Percentiles rank a stretch among this genome's conserved stretches.
Evolutionary conservation across 192 early-diverging fungal species (phyloP).

Genomic region (Linnemannia exigua): DNA sequence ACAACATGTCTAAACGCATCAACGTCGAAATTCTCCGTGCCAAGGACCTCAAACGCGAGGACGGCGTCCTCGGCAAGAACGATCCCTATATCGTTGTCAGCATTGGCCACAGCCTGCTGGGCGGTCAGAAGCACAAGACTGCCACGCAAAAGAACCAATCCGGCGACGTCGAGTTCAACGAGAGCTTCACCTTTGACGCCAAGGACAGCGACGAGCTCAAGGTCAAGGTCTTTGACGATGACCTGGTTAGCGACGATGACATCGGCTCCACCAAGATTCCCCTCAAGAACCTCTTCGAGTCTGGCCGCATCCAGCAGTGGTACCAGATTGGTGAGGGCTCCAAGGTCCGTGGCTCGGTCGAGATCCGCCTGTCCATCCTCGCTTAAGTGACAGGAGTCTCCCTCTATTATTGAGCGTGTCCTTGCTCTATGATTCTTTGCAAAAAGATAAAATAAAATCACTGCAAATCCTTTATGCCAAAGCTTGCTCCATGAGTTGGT

Average conservation of each 20-base stretch:
- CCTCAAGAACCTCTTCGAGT: not conserved
- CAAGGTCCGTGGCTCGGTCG: conserved; percentile 21
- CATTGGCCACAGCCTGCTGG: conserved; percentile 15
- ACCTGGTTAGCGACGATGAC: conserved; percentile 12
- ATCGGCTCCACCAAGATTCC: conserved; percentile 22
- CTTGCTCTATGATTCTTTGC: not conserved
- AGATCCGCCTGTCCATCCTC: not conserved
- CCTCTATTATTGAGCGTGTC: not conserved
- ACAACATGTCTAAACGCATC: conserved; percentile 12
- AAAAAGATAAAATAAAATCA: too few species aligned
- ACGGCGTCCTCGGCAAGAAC: conserved; percentile 11
- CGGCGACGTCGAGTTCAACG: conserved; percentile 11
- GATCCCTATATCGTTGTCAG: conserved; percentile 16
- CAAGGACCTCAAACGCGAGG: conserved; percentile 25
- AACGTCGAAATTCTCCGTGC: conserved; percentile 11
- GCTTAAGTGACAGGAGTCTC: not conserved
- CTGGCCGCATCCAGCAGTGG: not conserved
- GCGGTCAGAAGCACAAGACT: conserved; percentile 17
- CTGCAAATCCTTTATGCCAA: too few species aligned
- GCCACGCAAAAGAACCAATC: conserved; percentile 11
- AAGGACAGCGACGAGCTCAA: conserved; percentile 1
- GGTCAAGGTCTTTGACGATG: conserved; percentile 19
- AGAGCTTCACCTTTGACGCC: conserved; percentile 12
- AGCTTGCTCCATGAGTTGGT: too few species aligned
- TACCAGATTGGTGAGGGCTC: conserved; percentile 27